A percentile compares a stretch with the other conserved stretches of the same genome.
Evolutionary conservation across 331 rosid species (phyloP).

Genomic region (Acacia concinna): DNA sequence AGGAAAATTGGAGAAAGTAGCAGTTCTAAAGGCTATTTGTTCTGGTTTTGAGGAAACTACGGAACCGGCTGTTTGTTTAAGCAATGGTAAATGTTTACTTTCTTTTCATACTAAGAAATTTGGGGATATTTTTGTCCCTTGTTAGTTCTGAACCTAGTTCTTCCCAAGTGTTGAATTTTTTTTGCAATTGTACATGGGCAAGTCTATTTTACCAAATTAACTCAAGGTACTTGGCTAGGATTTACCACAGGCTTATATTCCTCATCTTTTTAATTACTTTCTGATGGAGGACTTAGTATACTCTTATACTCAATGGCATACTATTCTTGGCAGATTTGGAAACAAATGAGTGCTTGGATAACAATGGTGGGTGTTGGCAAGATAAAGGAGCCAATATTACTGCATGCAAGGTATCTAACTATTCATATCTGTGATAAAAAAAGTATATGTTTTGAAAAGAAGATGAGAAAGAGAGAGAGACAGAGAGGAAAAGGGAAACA

Average conservation of each 20-base stretch:
- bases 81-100: conserved; percentile 56
- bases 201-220: not conserved
- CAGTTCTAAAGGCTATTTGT: conserved; percentile 92
- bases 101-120: conserved; percentile 5
- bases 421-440: conserved; percentile 9
- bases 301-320: conserved; percentile 1
- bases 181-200: not conserved
- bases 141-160: conserved; percentile 22
- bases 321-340: conserved; percentile 62
- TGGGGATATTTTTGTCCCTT: not conserved
- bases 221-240: not conserved
- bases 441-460: too few species aligned
- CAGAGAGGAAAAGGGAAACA: too few species aligned
- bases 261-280: not conserved
- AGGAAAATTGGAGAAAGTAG: conserved; percentile 87
- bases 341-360: conserved; percentile 85
- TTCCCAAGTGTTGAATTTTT: not conserved
- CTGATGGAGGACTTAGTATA: not conserved
- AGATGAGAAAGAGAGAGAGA: too few species aligned
- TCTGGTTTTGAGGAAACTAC: conserved; percentile 93
- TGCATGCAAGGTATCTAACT: conserved; percentile 73
- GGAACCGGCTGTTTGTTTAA: conserved; percentile 90
- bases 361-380: conserved; percentile 86
- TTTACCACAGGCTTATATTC: not conserved
- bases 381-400: conserved; percentile 71